Evolutionary conservation across 345 rosid species (phyloP).

Genomic region (Salix purpurea): DNA sequence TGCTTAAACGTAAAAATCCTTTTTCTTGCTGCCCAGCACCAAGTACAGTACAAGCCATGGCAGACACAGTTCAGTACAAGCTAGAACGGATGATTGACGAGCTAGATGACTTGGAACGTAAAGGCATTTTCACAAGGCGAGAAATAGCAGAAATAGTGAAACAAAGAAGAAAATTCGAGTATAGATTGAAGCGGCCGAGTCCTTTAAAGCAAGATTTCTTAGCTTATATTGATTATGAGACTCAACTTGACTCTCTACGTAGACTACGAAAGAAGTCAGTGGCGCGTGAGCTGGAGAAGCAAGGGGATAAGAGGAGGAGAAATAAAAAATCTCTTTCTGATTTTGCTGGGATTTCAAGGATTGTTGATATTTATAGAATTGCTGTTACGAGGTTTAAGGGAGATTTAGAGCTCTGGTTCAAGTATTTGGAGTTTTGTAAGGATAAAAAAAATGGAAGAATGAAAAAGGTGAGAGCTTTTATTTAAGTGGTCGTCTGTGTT

Average conservation of each 20-base stretch:
- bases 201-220: constrained; percentile 79
- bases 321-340: constrained; percentile 60
- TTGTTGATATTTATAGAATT: constrained; percentile 60
- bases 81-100: not conserved
- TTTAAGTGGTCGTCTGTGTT: not conserved
- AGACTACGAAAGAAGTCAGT: constrained; percentile 59
- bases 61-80: not conserved
- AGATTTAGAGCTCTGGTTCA: constrained; percentile 79
- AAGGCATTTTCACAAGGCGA: constrained; percentile 42
- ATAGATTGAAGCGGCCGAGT: constrained; percentile 80
- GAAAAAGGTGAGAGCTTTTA: constrained; percentile 55
- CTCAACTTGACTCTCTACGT: constrained; percentile 68
- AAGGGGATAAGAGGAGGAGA: constrained; percentile 30
- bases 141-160: constrained; percentile 84
- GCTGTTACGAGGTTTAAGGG: constrained; percentile 79
- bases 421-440: constrained; percentile 76
- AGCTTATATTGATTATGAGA: constrained; percentile 79
- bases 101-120: not conserved
- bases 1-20: not conserved
- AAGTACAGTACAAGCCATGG: not conserved
- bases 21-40: not conserved
- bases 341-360: constrained; percentile 58
- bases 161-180: constrained; percentile 88
- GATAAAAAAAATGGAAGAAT: constrained; percentile 71
- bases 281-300: constrained; percentile 20